Base-by-base conservation (phyloP, 1,284 basidiomycete species). In the Pseudomicrostroma phylloplanum region DNA sequence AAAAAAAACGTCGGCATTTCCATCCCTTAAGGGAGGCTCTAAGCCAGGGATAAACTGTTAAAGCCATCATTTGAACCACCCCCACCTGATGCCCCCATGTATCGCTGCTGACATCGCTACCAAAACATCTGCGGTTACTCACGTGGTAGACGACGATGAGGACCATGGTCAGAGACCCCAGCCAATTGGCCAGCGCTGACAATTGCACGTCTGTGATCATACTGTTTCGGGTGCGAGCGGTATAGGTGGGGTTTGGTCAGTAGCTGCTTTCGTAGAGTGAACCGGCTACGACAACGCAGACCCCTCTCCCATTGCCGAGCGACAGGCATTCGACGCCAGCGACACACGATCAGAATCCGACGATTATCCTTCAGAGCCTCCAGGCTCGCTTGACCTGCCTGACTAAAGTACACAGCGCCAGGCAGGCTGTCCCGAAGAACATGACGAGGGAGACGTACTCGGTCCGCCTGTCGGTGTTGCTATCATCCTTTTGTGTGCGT, bases 191-290 rank as follows among this genome's bases (percentile, higher is more conserved):
- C 53, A 75, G 64, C 43, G 71, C 68, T n/a, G 70, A 67, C 25
- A 75, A 55, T n/a, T 68, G 68, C 42, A 73, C 70, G 66, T 75
- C 73, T 63, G 66, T 70, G 63, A 75, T 75, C 73, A 75, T 75
- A 23, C 21, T 25, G 51, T 3, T 36, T 36, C 30, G 51, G 6
- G 51, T 6, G 51, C 15, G 21, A 25, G 51, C 51, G 21, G 2
- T 17, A 54, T 6, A 54, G 19, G 21, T 15, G 43, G 6, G 12
- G 12, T 4, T 21, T n/a, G n/a, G 43, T 48, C 43, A 48, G 43
- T 48, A 13, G 6, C 17, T 48, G 15, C 17, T 48, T 48, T 48
- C 17, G 17, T 17, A 6, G 6, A n/a, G 12, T 13, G 51, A 6
- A 2, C 7, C 51, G 26, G 15, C 2, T 19, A 19, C 25, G 6